Evolutionary conservation across 2,329 filamentous ascomycete genomes (phyloP), one percentile per base, ranked within the genome.

Genomic region (Trichoderma afroharzianum): DNA sequence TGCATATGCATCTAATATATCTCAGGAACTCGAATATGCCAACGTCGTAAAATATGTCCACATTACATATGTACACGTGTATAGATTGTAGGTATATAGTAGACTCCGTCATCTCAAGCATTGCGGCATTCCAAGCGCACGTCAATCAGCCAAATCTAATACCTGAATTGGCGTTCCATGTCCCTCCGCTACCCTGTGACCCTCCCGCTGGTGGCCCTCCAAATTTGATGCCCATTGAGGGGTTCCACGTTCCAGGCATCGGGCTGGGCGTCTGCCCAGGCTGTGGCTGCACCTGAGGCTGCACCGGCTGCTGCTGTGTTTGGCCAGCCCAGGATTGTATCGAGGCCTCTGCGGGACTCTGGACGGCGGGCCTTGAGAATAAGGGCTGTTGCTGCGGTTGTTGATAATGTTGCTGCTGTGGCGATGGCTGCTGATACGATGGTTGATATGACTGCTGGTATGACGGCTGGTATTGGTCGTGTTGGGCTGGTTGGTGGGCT

Each of bases 151-250:
- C 84, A 80, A 90, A 90, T 68, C 86, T 84, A 74, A 91, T 86
- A 3, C 88, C 88, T 50, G 84, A 82, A 57, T 79, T 85, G 1
- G 88, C 87, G 74, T 91, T 88, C 89, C 90, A 92, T 1, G 84
- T 86, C 43, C 85, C 77, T 3, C 76, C 66, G 47, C 74, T 75
- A 21, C 75, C 78, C 33, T 76, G 77, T 50, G 73, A 68, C 75
- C 76, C 50, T 50, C 79, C 73, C 24, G 61, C n/a, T 5, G 68
- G 15, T 26, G 69, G 58, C 18, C 83, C 86, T 1, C 88, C 88
- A 80, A 97, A 97, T 71, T 90, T 91, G 76, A 97, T 96, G 0
- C 92, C 92, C 85, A 93, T 91, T 2, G 91, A 90, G 0, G 94
- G 93, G 70, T 89, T 91, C 94, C 94, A 97, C 79, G 80, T 78